Evolutionary conservation across 1,139 yeast species (phyloP).

Genomic region (Candida pseudoviswanathii): DNA sequence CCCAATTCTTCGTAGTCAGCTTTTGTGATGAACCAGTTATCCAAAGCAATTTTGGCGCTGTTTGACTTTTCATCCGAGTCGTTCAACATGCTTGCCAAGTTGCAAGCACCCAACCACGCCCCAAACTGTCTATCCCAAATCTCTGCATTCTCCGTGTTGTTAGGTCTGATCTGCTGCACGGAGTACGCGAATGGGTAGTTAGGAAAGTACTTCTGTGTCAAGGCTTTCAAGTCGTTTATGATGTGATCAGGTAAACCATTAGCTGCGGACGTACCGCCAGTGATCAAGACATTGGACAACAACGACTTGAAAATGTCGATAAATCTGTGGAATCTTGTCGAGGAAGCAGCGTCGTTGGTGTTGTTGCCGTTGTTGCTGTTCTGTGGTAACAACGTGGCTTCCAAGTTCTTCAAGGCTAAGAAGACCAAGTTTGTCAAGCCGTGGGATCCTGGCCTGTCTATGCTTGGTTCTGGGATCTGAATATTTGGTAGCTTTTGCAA

Average conservation of each 20-base stretch:
- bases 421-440: slow-evolving; percentile 46
- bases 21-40: slow-evolving; percentile 56
- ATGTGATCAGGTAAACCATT: slow-evolving; percentile 65
- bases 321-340: slow-evolving; percentile 35
- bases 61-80: slow-evolving; percentile 41
- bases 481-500: slow-evolving; percentile 35
- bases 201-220: slow-evolving; percentile 49
- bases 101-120: slow-evolving; percentile 70
- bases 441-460: slow-evolving; percentile 41
- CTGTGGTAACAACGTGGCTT: slow-evolving; percentile 31
- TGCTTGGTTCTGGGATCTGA: slow-evolving; percentile 38
- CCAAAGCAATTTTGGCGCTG: slow-evolving; percentile 46
- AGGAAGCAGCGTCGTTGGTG: slow-evolving; percentile 23
- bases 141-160: slow-evolving; percentile 29
- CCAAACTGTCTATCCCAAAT: slow-evolving; percentile 58
- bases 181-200: slow-evolving; percentile 40
- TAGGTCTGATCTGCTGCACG: slow-evolving; percentile 19
- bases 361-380: slow-evolving; percentile 10
- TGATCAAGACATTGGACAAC: slow-evolving; percentile 63
- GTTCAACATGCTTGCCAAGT: slow-evolving; percentile 55
- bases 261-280: slow-evolving; percentile 65
- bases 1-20: slow-evolving; percentile 64
- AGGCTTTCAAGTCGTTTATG: slow-evolving; percentile 56
- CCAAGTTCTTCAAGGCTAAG: slow-evolving; percentile 39
- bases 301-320: slow-evolving; percentile 44